Percentiles rank a stretch among this genome's conserved stretches.
Conservation (phyloP, 345 rosid genomes). For the Rhodamnia argentea region DNA sequence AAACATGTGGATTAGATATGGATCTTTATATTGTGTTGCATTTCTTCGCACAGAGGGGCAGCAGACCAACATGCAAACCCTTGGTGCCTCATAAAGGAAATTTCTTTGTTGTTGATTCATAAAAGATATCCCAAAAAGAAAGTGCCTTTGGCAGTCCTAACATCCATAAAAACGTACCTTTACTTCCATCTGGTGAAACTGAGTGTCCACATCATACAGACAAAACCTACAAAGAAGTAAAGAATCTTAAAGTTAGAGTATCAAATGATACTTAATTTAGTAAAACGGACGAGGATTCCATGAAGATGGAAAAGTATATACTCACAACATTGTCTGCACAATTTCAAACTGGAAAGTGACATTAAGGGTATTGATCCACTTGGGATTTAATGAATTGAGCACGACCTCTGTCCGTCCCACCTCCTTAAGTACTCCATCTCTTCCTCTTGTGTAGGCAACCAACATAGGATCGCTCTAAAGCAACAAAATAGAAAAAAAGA, state of each 20-base stretch:
- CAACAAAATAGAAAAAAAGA: slow-evolving; percentile 8
- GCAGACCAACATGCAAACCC: not conserved
- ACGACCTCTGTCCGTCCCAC: slow-evolving; percentile 72
- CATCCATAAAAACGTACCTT: slow-evolving; percentile 35
- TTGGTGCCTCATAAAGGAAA: not conserved
- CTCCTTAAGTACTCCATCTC: slow-evolving; percentile 58
- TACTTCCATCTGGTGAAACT: slow-evolving; percentile 53
- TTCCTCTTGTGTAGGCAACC: slow-evolving; percentile 54
- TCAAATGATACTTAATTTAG: not conserved
- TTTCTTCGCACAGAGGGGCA: not conserved
- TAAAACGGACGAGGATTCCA: not conserved
- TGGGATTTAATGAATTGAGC: slow-evolving; percentile 70
- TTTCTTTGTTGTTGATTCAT: not conserved
- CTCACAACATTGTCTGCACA: slow-evolving; percentile 79
- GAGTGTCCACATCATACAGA: slow-evolving; percentile 74
- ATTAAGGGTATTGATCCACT: slow-evolving; percentile 53
- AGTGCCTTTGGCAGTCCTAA: not conserved
- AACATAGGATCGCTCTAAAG: slow-evolving; percentile 87
- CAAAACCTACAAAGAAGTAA: slow-evolving; percentile 40
- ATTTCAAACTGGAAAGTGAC: slow-evolving; percentile 57
- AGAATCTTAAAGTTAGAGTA: slow-evolving; percentile 8
- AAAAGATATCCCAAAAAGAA: not conserved
- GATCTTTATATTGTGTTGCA: not conserved
- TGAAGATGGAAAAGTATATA: not conserved
- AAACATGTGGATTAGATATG: not conserved